Percentiles rank a stretch among this genome's conserved stretches.
phyloP scores from a whole-genome alignment of 257 asterid genomes.

The Plectranthus barbatus region DNA sequence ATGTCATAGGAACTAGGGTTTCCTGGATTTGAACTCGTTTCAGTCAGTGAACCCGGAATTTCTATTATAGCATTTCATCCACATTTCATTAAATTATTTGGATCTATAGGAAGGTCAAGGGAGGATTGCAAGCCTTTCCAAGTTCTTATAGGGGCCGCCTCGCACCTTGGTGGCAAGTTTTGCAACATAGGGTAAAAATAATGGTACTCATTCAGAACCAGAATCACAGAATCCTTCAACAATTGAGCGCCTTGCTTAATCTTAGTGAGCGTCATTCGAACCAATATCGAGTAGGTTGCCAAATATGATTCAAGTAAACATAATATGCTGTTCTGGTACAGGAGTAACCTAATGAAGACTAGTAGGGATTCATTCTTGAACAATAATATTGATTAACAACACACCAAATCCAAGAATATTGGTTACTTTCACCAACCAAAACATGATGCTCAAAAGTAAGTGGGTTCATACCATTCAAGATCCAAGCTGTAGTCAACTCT shows the following conservation, averaged over 20 bases:
- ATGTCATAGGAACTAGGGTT: background rate
- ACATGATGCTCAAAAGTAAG: background rate
- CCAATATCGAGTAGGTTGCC: background rate
- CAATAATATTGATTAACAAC: background rate
- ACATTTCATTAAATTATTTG: background rate
- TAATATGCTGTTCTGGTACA: background rate
- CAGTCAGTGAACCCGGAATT: background rate
- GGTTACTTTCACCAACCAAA: background rate
- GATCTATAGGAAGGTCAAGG: background rate
- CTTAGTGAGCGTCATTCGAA: background rate
- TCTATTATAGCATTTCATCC: background rate
- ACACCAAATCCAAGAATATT: background rate
- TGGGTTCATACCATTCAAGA: constrained; percentile 28
- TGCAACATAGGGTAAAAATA: background rate
- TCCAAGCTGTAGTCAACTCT: constrained; percentile 20
- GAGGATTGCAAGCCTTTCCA: background rate
- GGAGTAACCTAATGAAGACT: constrained; percentile 5
- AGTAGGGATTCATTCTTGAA: background rate
- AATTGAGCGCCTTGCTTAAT: background rate
- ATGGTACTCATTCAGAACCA: constrained; percentile 1
- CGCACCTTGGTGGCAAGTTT: background rate
- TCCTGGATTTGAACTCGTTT: background rate
- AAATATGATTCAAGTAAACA: background rate
- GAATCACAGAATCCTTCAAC: background rate
- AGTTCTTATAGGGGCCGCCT: background rate